Evolutionary conservation across 2,329 filamentous ascomycete genomes (phyloP).

Genomic region (Arthroderma sp.): DNA sequence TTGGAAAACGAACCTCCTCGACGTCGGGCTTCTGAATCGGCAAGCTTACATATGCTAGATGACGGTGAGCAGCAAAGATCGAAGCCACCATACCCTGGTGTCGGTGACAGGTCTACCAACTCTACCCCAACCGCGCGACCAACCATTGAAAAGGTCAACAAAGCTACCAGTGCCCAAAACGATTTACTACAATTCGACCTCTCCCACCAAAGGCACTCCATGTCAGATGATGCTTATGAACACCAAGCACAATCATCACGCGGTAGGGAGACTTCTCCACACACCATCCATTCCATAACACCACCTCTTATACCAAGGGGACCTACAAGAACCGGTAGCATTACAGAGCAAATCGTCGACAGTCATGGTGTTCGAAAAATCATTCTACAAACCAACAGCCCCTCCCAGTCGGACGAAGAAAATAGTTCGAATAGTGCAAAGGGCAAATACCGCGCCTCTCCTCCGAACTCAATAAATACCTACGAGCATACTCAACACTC

Average conservation of each 20-base stretch:
- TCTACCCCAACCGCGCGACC: constrained; percentile 10
- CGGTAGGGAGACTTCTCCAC: too few species aligned
- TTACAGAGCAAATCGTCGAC: constrained; percentile 67
- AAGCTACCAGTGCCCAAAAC: not conserved
- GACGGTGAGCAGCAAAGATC: constrained; percentile 17
- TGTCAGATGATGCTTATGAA: too few species aligned
- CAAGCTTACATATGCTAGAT: constrained; percentile 27
- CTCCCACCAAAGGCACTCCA: not conserved
- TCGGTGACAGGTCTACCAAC: constrained; percentile 15
- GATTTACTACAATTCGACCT: not conserved
- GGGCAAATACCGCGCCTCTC: too few species aligned
- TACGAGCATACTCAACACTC: too few species aligned
- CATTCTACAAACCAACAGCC: constrained; percentile 54
- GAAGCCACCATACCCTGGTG: constrained; percentile 41
- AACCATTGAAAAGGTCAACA: not conserved
- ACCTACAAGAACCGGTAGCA: constrained; percentile 57
- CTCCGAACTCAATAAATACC: too few species aligned
- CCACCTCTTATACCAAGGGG: constrained; percentile 30
- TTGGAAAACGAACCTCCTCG: constrained; percentile 9
- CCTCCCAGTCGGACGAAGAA: constrained; percentile 22
- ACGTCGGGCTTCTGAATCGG: constrained; percentile 15
- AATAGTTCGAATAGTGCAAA: not conserved
- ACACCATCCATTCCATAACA: constrained; percentile 6
- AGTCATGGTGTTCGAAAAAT: constrained; percentile 62
- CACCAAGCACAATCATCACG: too few species aligned